These are phyloP conservation scores for Orbilia oligospora DNA, from an alignment of 2,329 filamentous ascomycete species.

Conservation along the genomic window DNA sequence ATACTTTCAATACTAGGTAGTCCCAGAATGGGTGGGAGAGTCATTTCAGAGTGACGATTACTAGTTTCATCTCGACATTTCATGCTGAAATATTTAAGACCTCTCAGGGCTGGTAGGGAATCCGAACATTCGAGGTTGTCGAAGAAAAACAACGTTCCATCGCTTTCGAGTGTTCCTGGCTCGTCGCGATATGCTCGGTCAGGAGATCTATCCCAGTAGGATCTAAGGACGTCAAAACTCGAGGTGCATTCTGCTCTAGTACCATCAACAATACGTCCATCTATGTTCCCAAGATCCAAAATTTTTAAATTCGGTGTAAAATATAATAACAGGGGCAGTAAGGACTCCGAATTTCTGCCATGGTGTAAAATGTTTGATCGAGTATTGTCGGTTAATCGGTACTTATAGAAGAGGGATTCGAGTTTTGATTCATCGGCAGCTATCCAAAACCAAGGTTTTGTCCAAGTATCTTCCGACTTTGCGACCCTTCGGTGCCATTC, in stretches of 20 bases:
- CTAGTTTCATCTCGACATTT: too few relatives aligned
- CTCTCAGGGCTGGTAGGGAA: not conserved
- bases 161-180: not conserved
- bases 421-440: not conserved
- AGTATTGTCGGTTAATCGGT: not conserved
- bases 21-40: not conserved
- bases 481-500: constrained; percentile 23
- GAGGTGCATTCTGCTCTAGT: not conserved
- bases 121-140: not conserved
- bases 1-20: constrained; percentile 25
- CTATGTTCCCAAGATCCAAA: constrained; percentile 22
- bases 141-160: not conserved
- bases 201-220: not conserved
- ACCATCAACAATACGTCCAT: not conserved
- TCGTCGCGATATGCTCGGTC: not conserved
- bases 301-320: constrained; percentile 26
- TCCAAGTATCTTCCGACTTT: constrained; percentile 19
- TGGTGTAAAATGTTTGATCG: not conserved
- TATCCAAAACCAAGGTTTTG: constrained; percentile 7
- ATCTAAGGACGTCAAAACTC: not conserved
- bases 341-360: constrained; percentile 33
- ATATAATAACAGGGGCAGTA: constrained; percentile 21
- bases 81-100: not conserved
- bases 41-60: not conserved
- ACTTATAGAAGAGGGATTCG: not conserved